Base-by-base conservation (phyloP, 176 grass and related monocot species). In the Rhynchospora tenuis region DNA sequence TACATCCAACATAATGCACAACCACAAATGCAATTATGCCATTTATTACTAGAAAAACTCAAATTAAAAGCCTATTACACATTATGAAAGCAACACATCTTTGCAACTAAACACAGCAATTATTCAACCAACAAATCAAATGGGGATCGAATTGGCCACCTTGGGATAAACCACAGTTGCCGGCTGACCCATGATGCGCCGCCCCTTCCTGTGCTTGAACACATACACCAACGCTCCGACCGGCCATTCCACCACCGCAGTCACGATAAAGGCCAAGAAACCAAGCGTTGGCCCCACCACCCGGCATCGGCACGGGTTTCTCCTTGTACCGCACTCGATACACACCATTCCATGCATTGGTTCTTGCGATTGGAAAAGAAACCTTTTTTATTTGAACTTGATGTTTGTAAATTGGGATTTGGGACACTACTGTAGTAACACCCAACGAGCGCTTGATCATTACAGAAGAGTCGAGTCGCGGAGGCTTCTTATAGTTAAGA, bases 261-360 rank as follows among this genome's bases (percentile, higher is more conserved):
- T 79, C 79, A 83, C 87, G 7, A 87, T 89, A 51, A 94, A 91
- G n/a, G 95, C 95, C 78, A 94, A 64, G 73, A 98, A 91, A n/a
- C 95, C 95, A 13, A 98, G 45, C 59, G 92, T 98, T 59, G 95
- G 92, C 3, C 95, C 95, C 7, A 98, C 73, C 38, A 98, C 90
- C 86, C 92, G 91, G 82, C 95, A 94, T 67, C 90, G 86, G 92
- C 95, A 97, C 54, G 95, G 95, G 90, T 97, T 97, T 81, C 90
- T 92, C 81, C 85, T 80, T 47, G 92, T 94, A 66, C 95, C 95
- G 82, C 95, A 98, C 89, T 94, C 85, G 52, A 94, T 87, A 84
- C 92, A 98, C 24, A 72, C 10, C 57, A 88, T 90, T 38, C 86
- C 81, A 38, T 38, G 33, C 80, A 76, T 83, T 15, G 9, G 5